Percentiles rank a stretch among this genome's conserved stretches.
phyloP scores from a whole-genome alignment of 2,329 filamentous ascomycete species.

The Emergomyces pasteurianus region DNA sequence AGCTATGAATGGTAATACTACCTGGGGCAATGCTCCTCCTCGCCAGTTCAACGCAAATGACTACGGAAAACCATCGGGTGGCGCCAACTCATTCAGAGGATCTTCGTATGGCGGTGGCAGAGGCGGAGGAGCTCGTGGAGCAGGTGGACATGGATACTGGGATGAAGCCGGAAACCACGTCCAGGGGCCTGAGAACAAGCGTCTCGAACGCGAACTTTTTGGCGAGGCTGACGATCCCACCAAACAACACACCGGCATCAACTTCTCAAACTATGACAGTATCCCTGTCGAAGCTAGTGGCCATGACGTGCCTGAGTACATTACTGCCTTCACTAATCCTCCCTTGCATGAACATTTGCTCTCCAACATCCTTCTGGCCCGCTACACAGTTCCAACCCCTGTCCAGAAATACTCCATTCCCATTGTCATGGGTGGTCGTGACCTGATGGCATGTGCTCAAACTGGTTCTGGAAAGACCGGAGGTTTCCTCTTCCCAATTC shows the following conservation, averaged over 20 bases:
- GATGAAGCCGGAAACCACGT: conserved; percentile 84
- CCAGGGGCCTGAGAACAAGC: conserved; percentile 74
- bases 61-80: conserved; percentile 47
- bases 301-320: conserved; percentile 81
- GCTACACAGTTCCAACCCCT: conserved; percentile 90
- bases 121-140: conserved; percentile 44
- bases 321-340: conserved; percentile 82
- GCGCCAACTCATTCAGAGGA: conserved; percentile 28
- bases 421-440: conserved; percentile 94
- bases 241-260: conserved; percentile 97
- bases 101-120: conserved; percentile 31
- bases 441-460: conserved; percentile 99
- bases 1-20: conserved; percentile 26
- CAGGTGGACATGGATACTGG: conserved; percentile 92
- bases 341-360: conserved; percentile 91
- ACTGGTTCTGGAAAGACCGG: conserved; percentile 99
- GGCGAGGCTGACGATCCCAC: conserved; percentile 79
- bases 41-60: conserved; percentile 47
- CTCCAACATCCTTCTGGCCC: conserved; percentile 82
- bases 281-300: conserved; percentile 97
- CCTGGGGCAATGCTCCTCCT: conserved; percentile 29
- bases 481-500: conserved; percentile 97
- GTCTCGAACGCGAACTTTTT: conserved; percentile 90
- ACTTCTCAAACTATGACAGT: conserved; percentile 99
- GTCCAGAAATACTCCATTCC: conserved; percentile 99